These are phyloP conservation scores for Lolium perenne DNA, from an alignment of 176 grass and related monocot genomes.

Conservation along the genomic window DNA sequence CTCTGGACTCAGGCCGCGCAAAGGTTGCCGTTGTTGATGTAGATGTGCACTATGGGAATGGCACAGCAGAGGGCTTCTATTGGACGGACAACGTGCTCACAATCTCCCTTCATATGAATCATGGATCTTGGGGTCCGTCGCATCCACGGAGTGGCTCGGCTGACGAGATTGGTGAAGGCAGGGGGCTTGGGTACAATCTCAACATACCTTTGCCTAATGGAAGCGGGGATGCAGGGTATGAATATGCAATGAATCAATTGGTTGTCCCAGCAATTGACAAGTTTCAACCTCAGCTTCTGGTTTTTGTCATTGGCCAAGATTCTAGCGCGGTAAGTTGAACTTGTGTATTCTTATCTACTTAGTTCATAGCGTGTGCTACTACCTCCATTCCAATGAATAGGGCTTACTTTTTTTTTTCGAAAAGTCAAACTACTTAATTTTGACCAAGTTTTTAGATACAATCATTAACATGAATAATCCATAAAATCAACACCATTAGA, in stretches of 20 bases:
- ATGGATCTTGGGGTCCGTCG: constrained; percentile 86
- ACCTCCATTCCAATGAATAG: too few species aligned
- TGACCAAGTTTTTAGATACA: too few species aligned
- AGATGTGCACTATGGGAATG: constrained; percentile 93
- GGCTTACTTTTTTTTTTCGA: too few species aligned
- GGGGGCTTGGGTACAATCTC: constrained; percentile 82
- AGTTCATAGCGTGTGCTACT: not conserved
- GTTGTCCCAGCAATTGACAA: constrained; percentile 72
- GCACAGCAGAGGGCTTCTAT: constrained; percentile 87
- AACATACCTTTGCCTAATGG: constrained; percentile 98
- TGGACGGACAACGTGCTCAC: constrained; percentile 60
- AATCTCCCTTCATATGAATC: constrained; percentile 88
- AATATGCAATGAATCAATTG: constrained; percentile 74
- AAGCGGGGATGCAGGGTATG: constrained; percentile 80
- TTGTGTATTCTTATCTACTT: not conserved
- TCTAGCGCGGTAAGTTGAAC: constrained; percentile 74
- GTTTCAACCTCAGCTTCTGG: constrained; percentile 75
- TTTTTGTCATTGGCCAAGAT: constrained; percentile 87
- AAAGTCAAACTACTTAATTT: too few species aligned
- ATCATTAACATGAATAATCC: too few species aligned
- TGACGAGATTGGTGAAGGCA: constrained; percentile 78
- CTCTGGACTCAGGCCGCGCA: constrained; percentile 60
- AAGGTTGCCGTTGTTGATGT: constrained; percentile 73
- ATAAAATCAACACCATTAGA: too few species aligned
- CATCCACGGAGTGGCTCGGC: constrained; percentile 68